Evolutionary conservation across 2,329 filamentous ascomycete genomes (phyloP).

Genomic region (Aspergillus neotritici): DNA sequence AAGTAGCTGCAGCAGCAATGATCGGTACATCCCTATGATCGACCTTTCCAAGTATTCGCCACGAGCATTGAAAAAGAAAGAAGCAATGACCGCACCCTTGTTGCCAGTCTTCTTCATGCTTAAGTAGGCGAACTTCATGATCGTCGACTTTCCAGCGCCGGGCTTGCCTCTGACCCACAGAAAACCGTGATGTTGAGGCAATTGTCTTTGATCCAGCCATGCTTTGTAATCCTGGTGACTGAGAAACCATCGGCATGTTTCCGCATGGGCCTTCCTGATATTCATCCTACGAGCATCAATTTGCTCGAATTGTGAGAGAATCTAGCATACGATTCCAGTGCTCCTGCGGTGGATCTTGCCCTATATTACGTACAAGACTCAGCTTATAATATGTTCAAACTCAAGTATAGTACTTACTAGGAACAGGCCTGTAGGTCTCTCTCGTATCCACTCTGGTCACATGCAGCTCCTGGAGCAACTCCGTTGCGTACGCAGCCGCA

Average conservation of each 20-base stretch:
- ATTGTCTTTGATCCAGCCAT: constrained; percentile 32
- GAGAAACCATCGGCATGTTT: constrained; percentile 43
- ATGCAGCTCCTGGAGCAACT: constrained; percentile 13
- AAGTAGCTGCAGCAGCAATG: constrained; percentile 24
- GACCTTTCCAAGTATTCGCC: constrained; percentile 21
- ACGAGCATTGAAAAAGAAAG: constrained; percentile 28
- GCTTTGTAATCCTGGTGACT: constrained; percentile 27
- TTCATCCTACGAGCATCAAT: constrained; percentile 36
- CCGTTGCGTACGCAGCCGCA: constrained; percentile 26
- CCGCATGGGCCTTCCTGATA: constrained; percentile 34
- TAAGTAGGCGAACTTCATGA: constrained; percentile 42
- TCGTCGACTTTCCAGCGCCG: constrained; percentile 33
- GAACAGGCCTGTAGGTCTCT: not conserved
- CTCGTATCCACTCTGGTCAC: not conserved
- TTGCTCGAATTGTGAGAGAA: constrained; percentile 34
- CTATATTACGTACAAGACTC: constrained; percentile 3
- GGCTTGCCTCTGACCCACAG: constrained; percentile 39
- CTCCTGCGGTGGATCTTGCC: not conserved
- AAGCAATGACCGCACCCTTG: constrained; percentile 21
- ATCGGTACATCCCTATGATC: constrained; percentile 23
- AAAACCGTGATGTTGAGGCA: constrained; percentile 23
- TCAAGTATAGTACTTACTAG: constrained; percentile 4
- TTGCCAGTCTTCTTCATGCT: constrained; percentile 33
- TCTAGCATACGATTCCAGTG: constrained; percentile 13
- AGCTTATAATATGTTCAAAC: not conserved